Base-by-base conservation (phyloP, 257 asterid species). In the Phtheirospermum japonicum region DNA sequence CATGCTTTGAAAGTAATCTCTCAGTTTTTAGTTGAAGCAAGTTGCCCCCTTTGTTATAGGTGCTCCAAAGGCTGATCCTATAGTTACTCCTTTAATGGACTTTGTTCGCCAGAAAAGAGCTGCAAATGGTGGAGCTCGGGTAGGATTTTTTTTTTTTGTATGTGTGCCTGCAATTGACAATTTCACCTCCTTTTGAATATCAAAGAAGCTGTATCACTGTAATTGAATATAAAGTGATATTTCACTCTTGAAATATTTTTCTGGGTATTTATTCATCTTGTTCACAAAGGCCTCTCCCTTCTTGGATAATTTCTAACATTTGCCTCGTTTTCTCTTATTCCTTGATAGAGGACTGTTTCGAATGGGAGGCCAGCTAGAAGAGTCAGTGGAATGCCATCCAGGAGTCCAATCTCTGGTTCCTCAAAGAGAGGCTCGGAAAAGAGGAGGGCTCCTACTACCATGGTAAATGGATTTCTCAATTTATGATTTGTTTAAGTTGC, bases 31-130 rank as follows among this genome's bases (percentile, higher is more conserved):
- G 50, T 23, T 76, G 67, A 76, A 64, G 43, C 63, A 19, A 57
- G 57, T 68, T 66, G 28, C 48, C 26, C 48, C 17, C 61, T 70
- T 71, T 68, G 71, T 64, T 65, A 48, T 74, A 93, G 99, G 99
- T 76, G 82, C 87, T 62, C 70, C 77, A 34, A 93, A 85, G 88
- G 95, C 85, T 65, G 83, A 67, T 80, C 94, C 83, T 51, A 59
- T 87, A 66, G 82, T 93, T 71, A 93, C 99, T 57, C 95, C 99
- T 70, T 77, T 93, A 67, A 93, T 93, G 97, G 91, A 89, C 66
- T 93, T 63, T 75, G 82, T 93, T 66, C 97, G 99, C 57, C 94
- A 89, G 79, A 87, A 80, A 79, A 85, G 99, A 82, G 96, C 99
- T 69, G 97, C 94, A 34, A 87, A 82, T 83, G 81, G 77, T 80